Percentiles rank a stretch among this genome's conserved stretches.
These are phyloP conservation scores for Naganishia cerealis DNA, from an alignment of 1,284 basidiomycete genomes.

Conservation along the genomic window DNA sequence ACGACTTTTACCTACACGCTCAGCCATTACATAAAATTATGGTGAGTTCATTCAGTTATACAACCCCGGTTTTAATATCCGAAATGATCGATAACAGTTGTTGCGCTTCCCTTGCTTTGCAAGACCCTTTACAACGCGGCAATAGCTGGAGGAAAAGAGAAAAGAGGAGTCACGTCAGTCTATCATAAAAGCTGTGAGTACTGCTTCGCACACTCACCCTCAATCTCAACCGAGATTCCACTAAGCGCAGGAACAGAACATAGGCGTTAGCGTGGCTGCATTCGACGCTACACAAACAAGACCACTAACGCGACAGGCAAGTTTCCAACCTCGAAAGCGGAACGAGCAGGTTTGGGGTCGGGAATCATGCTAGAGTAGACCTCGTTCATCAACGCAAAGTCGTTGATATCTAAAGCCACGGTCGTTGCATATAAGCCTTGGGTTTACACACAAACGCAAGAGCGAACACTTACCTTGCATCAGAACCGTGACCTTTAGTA, in stretches of 20 bases:
- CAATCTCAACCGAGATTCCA: slow-evolving; percentile 38
- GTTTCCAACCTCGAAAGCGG: slow-evolving; percentile 38
- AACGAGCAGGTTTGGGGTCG: slow-evolving; percentile 37
- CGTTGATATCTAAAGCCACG: slow-evolving; percentile 33
- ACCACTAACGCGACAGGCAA: slow-evolving; percentile 36
- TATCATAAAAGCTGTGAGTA: too few relatives aligned
- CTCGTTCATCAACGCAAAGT: slow-evolving; percentile 36
- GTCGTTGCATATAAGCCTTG: neutral
- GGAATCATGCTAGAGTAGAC: slow-evolving; percentile 37
- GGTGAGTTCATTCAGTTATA: too few relatives aligned
- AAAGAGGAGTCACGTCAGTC: too few relatives aligned
- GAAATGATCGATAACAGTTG: too few relatives aligned
- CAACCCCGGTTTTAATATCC: too few relatives aligned
- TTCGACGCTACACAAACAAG: neutral
- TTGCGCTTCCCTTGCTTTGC: too few relatives aligned
- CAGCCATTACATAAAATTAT: too few relatives aligned
- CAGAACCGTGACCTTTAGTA: slow-evolving; percentile 37
- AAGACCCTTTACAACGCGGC: too few relatives aligned
- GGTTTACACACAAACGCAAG: neutral
- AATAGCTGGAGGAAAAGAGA: too few relatives aligned
- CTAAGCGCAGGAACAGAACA: slow-evolving; percentile 4
- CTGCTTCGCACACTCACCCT: slow-evolving; percentile 26
- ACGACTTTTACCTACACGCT: too few relatives aligned
- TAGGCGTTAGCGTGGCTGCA: neutral
- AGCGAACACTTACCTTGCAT: slow-evolving; percentile 34